These are phyloP conservation scores for Mortierella hygrophila DNA, from an alignment of 192 early-diverging fungal genomes.

Conservation along the genomic window DNA sequence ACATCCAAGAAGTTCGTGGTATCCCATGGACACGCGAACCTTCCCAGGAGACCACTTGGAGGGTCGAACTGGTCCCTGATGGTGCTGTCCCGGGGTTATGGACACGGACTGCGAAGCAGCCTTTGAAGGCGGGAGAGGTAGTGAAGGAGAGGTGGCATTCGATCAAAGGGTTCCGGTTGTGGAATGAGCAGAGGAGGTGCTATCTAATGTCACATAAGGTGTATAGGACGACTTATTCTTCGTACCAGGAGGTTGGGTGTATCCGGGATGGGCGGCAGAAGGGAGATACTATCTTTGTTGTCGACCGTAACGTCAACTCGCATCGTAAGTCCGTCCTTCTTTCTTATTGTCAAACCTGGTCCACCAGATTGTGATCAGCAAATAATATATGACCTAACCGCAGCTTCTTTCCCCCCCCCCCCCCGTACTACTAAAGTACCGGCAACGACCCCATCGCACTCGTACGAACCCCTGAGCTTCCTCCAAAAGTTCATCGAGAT, in stretches of 20 bases:
- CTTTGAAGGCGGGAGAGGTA: background rate
- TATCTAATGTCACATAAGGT: conserved; percentile 30
- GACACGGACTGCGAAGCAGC: background rate
- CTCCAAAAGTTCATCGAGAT: conserved; percentile 88
- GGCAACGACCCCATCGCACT: conserved; percentile 62
- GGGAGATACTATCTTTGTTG: conserved; percentile 17
- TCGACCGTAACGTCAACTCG: conserved; percentile 18
- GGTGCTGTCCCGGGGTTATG: conserved; percentile 17
- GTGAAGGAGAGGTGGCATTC: conserved; percentile 19
- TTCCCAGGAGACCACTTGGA: background rate
- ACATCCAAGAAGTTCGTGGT: conserved; percentile 20
- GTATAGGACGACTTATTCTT: conserved; percentile 7
- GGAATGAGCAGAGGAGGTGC: conserved; percentile 18
- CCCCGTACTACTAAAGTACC: conserved; percentile 57
- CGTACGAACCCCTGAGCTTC: conserved; percentile 74
- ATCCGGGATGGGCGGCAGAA: conserved; percentile 14
- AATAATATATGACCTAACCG: background rate
- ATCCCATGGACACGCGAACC: background rate
- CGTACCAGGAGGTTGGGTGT: conserved; percentile 34
- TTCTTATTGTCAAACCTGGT: no score
- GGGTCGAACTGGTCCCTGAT: conserved; percentile 12
- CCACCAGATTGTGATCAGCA: background rate
- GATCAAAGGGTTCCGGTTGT: conserved; percentile 26
- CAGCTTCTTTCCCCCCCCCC: no score
- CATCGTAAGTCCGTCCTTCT: conserved; percentile 10